These are phyloP conservation scores for Gryganskiella cystojenkinii DNA, from an alignment of 192 early-diverging fungal species.

Conservation along the genomic window DNA sequence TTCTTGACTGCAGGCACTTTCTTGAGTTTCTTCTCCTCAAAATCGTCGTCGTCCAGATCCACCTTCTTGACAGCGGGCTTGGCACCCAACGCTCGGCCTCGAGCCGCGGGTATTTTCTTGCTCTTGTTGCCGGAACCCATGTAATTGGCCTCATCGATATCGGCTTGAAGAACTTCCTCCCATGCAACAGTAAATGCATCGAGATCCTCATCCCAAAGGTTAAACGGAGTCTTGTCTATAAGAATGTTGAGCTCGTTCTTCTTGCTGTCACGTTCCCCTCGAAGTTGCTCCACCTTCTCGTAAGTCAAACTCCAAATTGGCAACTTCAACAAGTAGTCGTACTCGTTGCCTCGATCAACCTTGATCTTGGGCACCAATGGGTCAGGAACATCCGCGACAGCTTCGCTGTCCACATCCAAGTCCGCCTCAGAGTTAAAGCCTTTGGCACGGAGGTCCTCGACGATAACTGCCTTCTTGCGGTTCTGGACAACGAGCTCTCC, in stretches of 20 bases:
- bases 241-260: conserved; percentile 74
- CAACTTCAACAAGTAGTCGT: conserved; percentile 91
- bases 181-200: conserved; percentile 87
- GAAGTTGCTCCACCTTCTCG: conserved; percentile 84
- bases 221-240: conserved; percentile 69
- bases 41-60: conserved; percentile 49
- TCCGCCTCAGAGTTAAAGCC: conserved; percentile 74
- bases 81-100: conserved; percentile 23
- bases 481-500: conserved; percentile 86
- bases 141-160: conserved; percentile 40
- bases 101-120: conserved; percentile 14
- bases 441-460: conserved; percentile 76
- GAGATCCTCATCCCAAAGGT: conserved; percentile 90
- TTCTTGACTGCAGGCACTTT: conserved; percentile 38
- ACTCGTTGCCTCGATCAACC: conserved; percentile 58
- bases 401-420: conserved; percentile 56
- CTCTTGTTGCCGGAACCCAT: conserved; percentile 39
- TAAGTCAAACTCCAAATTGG: conserved; percentile 91
- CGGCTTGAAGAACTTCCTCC: conserved; percentile 62
- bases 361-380: conserved; percentile 27
- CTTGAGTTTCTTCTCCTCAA: conserved; percentile 36
- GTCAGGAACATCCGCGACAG: conserved; percentile 56
- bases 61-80: conserved; percentile 27
- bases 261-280: conserved; percentile 74
- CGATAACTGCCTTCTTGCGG: conserved; percentile 81